Conservation (phyloP, 2,329 filamentous ascomycete species). For the Epichloe glyceriae region DNA sequence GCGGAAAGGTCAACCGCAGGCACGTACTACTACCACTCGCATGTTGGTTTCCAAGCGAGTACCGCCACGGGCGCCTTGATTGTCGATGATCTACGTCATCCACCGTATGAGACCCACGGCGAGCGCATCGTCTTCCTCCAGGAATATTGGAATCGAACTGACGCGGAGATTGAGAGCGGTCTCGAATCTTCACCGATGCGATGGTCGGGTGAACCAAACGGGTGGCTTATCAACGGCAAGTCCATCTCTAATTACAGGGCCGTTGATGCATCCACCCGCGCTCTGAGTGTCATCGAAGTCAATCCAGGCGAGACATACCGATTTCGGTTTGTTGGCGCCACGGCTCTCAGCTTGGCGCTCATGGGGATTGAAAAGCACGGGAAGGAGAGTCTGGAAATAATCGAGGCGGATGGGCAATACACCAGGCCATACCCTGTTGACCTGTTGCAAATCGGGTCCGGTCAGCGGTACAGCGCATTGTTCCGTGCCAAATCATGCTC, state of each 20-base stretch:
- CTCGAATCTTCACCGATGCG: neutral
- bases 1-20: conserved; percentile 40
- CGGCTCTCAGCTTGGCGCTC: conserved; percentile 40
- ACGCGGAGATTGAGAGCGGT: neutral
- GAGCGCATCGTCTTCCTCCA: conserved; percentile 1
- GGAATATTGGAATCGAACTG: conserved; percentile 3
- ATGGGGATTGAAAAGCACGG: conserved; percentile 14
- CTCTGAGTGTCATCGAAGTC: neutral
- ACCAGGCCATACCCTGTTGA: neutral
- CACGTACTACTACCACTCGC: conserved; percentile 57
- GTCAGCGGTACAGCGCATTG: conserved; percentile 4
- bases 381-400: neutral
- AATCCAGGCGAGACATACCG: conserved; percentile 47
- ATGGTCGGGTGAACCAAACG: conserved; percentile 5
- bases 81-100: neutral
- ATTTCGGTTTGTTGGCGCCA: conserved; percentile 44
- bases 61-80: conserved; percentile 2
- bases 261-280: neutral
- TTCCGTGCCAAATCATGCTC: conserved; percentile 4
- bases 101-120: neutral
- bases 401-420: conserved; percentile 1
- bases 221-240: conserved; percentile 3
- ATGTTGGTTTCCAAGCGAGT: conserved; percentile 46
- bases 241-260: neutral
- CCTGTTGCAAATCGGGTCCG: neutral